Evolutionary conservation across 2,329 filamentous ascomycete species (phyloP).

Genomic region (Xylaria sp.): DNA sequence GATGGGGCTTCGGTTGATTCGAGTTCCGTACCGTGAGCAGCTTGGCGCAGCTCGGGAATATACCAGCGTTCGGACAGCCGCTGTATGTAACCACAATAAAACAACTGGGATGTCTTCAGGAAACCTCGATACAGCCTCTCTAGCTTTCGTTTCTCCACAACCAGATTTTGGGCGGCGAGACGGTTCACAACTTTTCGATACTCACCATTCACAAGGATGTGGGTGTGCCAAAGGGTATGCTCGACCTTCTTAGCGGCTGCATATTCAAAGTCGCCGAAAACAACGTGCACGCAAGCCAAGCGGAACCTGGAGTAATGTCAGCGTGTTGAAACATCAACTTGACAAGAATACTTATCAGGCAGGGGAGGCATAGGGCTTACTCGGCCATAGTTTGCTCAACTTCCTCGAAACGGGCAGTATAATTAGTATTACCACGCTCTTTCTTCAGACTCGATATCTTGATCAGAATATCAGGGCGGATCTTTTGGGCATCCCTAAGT

Average conservation of each 20-base stretch:
- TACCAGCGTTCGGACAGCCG: conserved; percentile 67
- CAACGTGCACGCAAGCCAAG: conserved; percentile 68
- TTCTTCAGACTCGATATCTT: conserved; percentile 34
- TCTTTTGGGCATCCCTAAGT: conserved; percentile 33
- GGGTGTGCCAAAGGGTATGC: conserved; percentile 74
- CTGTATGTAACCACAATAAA: conserved; percentile 86
- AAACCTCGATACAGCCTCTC: conserved; percentile 83
- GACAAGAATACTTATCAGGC: conserved; percentile 1
- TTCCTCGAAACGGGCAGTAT: conserved; percentile 36
- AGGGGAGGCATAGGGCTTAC: conserved; percentile 28
- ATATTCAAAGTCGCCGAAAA: conserved; percentile 72
- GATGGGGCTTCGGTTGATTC: conserved; percentile 47
- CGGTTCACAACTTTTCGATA: conserved; percentile 72
- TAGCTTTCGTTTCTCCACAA: conserved; percentile 72
- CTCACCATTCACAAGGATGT: conserved; percentile 75
- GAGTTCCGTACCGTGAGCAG: conserved; percentile 47
- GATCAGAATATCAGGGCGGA: conserved; percentile 31
- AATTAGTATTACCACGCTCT: conserved; percentile 33
- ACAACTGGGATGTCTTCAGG: conserved; percentile 83
- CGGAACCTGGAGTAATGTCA: conserved; percentile 59
- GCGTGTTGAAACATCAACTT: conserved; percentile 20
- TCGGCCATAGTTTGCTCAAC: conserved; percentile 37
- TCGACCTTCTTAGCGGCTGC: conserved; percentile 68
- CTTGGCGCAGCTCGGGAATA: conserved; percentile 52
- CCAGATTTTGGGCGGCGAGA: conserved; percentile 53